Evolutionary conservation across 208 protist genomes (phyloP), one percentile per base, ranked within the genome.

Genomic region (Acanthamoeba royreba): DNA sequence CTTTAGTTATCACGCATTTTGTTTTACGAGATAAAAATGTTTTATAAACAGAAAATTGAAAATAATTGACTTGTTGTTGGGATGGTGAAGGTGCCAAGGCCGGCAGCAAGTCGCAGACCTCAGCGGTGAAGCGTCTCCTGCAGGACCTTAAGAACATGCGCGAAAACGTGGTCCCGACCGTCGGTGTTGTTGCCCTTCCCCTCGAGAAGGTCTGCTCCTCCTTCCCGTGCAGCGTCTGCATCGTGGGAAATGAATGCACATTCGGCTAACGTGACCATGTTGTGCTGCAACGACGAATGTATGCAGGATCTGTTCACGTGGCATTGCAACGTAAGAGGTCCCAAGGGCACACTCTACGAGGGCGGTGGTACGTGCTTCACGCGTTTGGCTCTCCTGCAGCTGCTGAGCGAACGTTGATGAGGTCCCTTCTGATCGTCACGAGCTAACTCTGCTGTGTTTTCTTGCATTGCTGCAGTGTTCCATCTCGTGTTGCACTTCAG

Each of bases 101-200:
- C 35, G 58, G 11, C 85, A 92, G 46, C 40, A 72, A 87, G 49
- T 87, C 85, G 47, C 85, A 92, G 40, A 74, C 85, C 13, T 92
- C 85, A 25, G 85, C 85, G 38, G 85, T 92, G 38, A 92, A 92
- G 58, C 49, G 85, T 31, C 85, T 92, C 25, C 53, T 92, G 35
- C 85, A 92, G 58, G 85, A 92, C 58, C 85, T 92, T 17, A 92
- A 92, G 55, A 25, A 63, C 85, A 74, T 92, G 38, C 49, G 85
- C 35, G 85, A 92, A 42, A 22, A 74, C 25, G 85, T 52, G 19
- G 58, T 92, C 19, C 85, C 85, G 25, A 92, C 85, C 17, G 85
- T 92, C 43, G 85, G 85, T 35, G 85, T 92, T 11, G 85, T 92
- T 31, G 85, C 85, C 25, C 43, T 72, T 0, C 85, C 85, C 22